Percentiles rank a stretch among this genome's conserved stretches.
Conservation (phyloP, 768 basidiomycete species). For the Rhodosporidiobolus sp. region DNA sequence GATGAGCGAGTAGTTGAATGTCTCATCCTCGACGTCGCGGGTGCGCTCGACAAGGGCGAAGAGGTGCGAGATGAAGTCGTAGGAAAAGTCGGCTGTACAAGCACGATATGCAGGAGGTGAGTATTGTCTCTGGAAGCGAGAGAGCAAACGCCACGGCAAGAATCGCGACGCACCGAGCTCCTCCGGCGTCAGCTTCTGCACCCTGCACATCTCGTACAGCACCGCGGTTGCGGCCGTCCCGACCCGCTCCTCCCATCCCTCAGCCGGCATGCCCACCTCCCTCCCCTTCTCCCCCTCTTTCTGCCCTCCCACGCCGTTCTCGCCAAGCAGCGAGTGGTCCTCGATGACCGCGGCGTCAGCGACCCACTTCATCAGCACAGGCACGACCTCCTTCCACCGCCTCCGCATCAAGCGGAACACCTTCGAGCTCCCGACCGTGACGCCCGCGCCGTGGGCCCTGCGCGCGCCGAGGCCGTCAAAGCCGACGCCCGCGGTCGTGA, state of each 20-base stretch:
- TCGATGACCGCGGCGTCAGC: slow-evolving; percentile 67
- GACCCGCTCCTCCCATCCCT: slow-evolving; percentile 39
- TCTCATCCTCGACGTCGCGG: slow-evolving; percentile 78
- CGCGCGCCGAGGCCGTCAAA: not conserved
- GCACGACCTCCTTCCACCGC: slow-evolving; percentile 74
- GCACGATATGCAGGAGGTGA: not conserved
- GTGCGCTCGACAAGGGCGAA: slow-evolving; percentile 94
- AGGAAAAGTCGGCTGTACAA: slow-evolving; percentile 68
- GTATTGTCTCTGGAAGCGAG: not conserved
- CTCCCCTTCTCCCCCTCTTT: not conserved
- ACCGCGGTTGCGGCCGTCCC: slow-evolving; percentile 40
- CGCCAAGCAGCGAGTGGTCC: slow-evolving; percentile 57
- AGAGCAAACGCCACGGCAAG: too few relatives aligned
- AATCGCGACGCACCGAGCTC: slow-evolving; percentile 66
- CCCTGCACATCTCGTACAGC: slow-evolving; percentile 87
- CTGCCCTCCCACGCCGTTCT: not conserved
- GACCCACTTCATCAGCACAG: slow-evolving; percentile 78
- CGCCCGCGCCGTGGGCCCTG: slow-evolving; percentile 2
- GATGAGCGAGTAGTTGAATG: slow-evolving; percentile 91
- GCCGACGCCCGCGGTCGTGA: slow-evolving; percentile 1
- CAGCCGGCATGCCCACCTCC: slow-evolving; percentile 27
- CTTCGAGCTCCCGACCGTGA: slow-evolving; percentile 23
- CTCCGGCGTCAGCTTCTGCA: slow-evolving; percentile 72
- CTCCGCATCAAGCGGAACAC: slow-evolving; percentile 36
- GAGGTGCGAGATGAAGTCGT: slow-evolving; percentile 78